Base-by-base conservation (phyloP, 1,139 yeast genomes). In the Candida sp. region DNA sequence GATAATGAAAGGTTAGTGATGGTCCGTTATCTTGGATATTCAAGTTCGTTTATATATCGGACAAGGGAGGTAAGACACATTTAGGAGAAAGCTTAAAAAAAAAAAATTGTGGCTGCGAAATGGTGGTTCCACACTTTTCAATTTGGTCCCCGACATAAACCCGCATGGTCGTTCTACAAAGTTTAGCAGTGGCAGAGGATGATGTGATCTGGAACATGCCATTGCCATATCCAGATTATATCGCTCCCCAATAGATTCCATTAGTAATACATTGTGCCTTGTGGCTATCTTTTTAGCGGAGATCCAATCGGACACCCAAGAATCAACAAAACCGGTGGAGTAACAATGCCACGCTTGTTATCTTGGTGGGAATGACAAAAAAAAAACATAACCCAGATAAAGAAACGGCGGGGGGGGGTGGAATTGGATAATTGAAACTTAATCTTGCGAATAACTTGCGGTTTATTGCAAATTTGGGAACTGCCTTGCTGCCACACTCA, bases 81-180 rank as follows among this genome's bases (percentile, higher is more conserved):
- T 5, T 9, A 25, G 7, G 7, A 11, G 11, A n/a, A 39, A 39
- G 27, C 8, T 5, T 7, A 23, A 25, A 39, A 25, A 11, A 42
- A 5, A 38, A 38, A 38, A 44, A 45, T 26, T 45, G 51, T 49
- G 51, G 51, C 51, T 49, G 51, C 51, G 38, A 42, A 47, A 38
- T 7, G 6, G 5, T 12, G 33, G 9, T 17, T 8, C 47, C 47
- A 44, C 47, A 44, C 34, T 44, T 44, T 44, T 43, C 22, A 22
- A 7, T 5, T 28, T 3, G 12, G n/a, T n/a, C n/a, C n/a, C n/a
- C n/a, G n/a, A n/a, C n/a, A n/a, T n/a, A n/a, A n/a, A n/a, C n/a
- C n/a, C n/a, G n/a, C n/a, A n/a, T n/a, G n/a, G n/a, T n/a, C n/a
- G n/a, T n/a, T n/a, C n/a, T n/a, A n/a, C n/a, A n/a, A n/a, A n/a